These are phyloP conservation scores for Entomortierella lignicola DNA, from an alignment of 192 early-diverging fungal species.

Conservation along the genomic window DNA sequence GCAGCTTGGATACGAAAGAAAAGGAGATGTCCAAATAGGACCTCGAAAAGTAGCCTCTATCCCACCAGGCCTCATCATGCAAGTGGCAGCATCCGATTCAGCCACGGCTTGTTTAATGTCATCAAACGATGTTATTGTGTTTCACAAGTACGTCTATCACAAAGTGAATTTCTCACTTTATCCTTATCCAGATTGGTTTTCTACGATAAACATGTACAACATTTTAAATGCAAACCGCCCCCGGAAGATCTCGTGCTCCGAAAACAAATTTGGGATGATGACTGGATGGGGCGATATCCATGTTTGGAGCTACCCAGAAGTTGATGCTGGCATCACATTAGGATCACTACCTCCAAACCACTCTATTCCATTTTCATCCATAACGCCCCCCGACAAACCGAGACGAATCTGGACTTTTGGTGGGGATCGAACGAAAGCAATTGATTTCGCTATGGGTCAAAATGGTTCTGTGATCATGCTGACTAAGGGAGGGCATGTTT, in stretches of 20 bases:
- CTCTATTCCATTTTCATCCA: slow-evolving; percentile 17
- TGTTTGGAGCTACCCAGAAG: slow-evolving; percentile 50
- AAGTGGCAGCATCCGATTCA: slow-evolving; percentile 72
- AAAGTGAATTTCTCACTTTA: slow-evolving; percentile 54
- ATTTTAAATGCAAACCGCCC: slow-evolving; percentile 27
- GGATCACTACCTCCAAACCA: slow-evolving; percentile 44
- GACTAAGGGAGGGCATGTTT: slow-evolving; percentile 77
- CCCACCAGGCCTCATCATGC: slow-evolving; percentile 61
- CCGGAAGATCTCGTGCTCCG: slow-evolving; percentile 31
- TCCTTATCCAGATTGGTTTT: slow-evolving; percentile 33
- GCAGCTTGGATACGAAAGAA: slow-evolving; percentile 69
- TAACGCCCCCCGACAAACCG: slow-evolving; percentile 35
- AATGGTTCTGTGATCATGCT: slow-evolving; percentile 72
- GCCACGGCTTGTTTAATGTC: slow-evolving; percentile 72
- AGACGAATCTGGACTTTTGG: slow-evolving; percentile 69
- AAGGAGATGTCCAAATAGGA: slow-evolving; percentile 58
- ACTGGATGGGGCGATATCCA: slow-evolving; percentile 41
- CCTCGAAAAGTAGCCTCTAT: slow-evolving; percentile 74
- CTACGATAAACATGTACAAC: not conserved
- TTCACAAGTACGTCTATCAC: slow-evolving; percentile 62
- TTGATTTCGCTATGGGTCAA: slow-evolving; percentile 75
- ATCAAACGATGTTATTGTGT: slow-evolving; percentile 68
- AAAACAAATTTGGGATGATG: slow-evolving; percentile 48
- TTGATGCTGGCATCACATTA: slow-evolving; percentile 29
- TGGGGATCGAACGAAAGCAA: slow-evolving; percentile 59